Base-by-base conservation (phyloP, 2,329 filamentous ascomycete genomes). In the Phyllosticta citriasiana region DNA sequence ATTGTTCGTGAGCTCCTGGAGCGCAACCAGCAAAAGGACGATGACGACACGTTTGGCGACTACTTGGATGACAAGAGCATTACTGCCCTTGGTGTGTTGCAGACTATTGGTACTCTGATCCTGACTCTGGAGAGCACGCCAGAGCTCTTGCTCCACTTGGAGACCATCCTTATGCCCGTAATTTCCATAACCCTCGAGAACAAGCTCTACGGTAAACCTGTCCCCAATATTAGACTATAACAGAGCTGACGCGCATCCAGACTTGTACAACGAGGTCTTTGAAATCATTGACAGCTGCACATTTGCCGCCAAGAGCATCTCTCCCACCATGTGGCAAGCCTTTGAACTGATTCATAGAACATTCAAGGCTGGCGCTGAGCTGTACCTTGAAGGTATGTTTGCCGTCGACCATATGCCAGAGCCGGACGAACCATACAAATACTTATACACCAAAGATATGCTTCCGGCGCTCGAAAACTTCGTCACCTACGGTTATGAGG, bases 261-360 rank as follows among this genome's bases (percentile, higher is more conserved):
- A 99, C 74, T 79, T 99, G 24, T 99, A 97, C 76, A 99, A 97
- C 72, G 94, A 99, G 73, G 86, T 97, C 4, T 99, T 99, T 67
- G 94, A 99, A 77, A 99, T 99, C 68, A 96, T 99, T 68, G 94
- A 99, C 74, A 97, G 91, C 80, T 99, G 94, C 80, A 99, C 94
- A 7, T 99, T 97, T 73, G 91, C 94, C 10, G 93, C 94, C 64
- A 99, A 97, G 80, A 84, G 85, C 62, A 97, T 99, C 67, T 97
- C 94, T 1, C 85, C 88, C 9, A 96, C 90, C 52, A 99, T 99
- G 94, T 99, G 94, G 94, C 87, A 93, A 75, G 93, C 94, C 2
- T 99, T 99, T 73, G 92, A 96, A 77, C 83, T 97, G 53, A 95
- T 99, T 65, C 93, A 97, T 77, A 85, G 89, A 66, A 97, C 93